Conservation (phyloP, 192 early-diverging fungal genomes). For the Coemansia sp. region DNA sequence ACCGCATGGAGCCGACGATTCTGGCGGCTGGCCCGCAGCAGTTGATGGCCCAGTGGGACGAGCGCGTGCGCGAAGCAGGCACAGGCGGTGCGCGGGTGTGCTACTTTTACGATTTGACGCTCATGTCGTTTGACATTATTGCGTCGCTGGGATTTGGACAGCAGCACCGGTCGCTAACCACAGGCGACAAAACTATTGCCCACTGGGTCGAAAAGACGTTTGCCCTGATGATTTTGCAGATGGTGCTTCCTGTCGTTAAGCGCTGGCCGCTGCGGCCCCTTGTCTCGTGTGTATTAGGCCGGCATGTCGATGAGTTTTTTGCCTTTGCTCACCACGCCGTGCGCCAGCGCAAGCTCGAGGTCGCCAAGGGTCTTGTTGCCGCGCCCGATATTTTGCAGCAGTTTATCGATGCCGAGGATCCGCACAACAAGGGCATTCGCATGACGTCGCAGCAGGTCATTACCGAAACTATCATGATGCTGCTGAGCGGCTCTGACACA, state of each 20-base stretch:
- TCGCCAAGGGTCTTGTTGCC: not conserved
- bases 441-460: slow-evolving; percentile 37
- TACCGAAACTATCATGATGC: slow-evolving; percentile 36
- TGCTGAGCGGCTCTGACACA: slow-evolving; percentile 44
- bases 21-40: slow-evolving; percentile 29
- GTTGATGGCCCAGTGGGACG: slow-evolving; percentile 31
- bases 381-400: slow-evolving; percentile 35
- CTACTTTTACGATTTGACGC: slow-evolving; percentile 26
- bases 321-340: slow-evolving; percentile 23
- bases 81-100: slow-evolving; percentile 8
- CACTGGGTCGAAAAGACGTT: slow-evolving; percentile 41
- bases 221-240: slow-evolving; percentile 38
- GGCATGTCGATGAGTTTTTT: slow-evolving; percentile 29
- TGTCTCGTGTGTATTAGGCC: slow-evolving; percentile 4
- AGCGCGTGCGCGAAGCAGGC: not conserved
- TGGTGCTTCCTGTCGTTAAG: slow-evolving; percentile 30
- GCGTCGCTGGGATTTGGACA: slow-evolving; percentile 38
- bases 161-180: slow-evolving; percentile 29
- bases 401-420: slow-evolving; percentile 43
- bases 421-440: slow-evolving; percentile 17
- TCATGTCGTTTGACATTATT: slow-evolving; percentile 42
- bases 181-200: slow-evolving; percentile 10
- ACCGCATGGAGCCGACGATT: slow-evolving; percentile 41
- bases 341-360: slow-evolving; percentile 16
- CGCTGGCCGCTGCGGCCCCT: slow-evolving; percentile 15